Percentiles rank a stretch among this genome's conserved stretches.
These are phyloP conservation scores for Tuber umbilicatum DNA, from an alignment of 495 filamentous ascomycete genomes.

Conservation along the genomic window DNA sequence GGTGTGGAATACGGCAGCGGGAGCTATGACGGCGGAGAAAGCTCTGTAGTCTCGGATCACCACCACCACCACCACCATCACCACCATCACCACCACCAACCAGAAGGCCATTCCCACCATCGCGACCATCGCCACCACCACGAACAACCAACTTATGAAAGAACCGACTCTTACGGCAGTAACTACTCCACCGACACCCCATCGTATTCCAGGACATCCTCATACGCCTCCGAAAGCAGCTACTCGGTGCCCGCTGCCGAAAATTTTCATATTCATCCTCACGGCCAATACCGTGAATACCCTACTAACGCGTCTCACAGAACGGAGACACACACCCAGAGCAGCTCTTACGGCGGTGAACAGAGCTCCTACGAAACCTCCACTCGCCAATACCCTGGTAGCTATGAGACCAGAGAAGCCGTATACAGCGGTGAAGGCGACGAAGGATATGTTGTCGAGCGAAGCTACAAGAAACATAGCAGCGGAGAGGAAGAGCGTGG, in stretches of 20 bases:
- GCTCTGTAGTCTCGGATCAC: neutral
- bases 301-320: neutral
- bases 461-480: slow-evolving; percentile 10
- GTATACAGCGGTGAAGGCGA: slow-evolving; percentile 9
- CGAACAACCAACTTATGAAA: neutral
- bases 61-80: neutral
- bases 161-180: neutral
- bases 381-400: neutral
- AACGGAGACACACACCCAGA: neutral
- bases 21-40: neutral
- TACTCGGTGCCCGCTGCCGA: neutral
- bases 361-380: slow-evolving; percentile 15
- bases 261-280: neutral
- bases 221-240: neutral
- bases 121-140: neutral
- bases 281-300: neutral
- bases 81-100: neutral
- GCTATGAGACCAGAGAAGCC: neutral
- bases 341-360: neutral
- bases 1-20: neutral
- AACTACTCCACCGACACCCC: neutral
- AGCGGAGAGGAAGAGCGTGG: slow-evolving; percentile 18
- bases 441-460: slow-evolving; percentile 22
- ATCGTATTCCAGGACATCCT: neutral
- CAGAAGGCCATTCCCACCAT: neutral